These are phyloP conservation scores for Pisolithus microcarpus DNA, from an alignment of 768 basidiomycete genomes.

Conservation along the genomic window DNA sequence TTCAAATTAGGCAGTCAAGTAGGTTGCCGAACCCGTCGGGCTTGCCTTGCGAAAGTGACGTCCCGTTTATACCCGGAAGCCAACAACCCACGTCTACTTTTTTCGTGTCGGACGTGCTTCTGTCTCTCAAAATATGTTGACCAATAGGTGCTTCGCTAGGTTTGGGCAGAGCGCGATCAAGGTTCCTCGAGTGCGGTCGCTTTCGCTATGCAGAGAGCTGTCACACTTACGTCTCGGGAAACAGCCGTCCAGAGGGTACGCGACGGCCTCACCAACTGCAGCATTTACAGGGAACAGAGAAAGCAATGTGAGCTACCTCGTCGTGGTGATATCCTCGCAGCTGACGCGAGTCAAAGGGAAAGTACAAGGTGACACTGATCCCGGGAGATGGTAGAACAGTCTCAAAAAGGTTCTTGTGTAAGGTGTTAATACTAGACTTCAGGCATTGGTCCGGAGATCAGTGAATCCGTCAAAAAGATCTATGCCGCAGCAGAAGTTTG, in stretches of 20 bases:
- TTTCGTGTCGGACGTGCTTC: conserved; percentile 14
- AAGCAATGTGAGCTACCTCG: conserved; percentile 57
- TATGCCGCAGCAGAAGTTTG: conserved; percentile 78
- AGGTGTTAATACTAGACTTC: conserved; percentile 10
- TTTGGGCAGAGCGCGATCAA: conserved; percentile 47
- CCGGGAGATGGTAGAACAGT: conserved; percentile 78
- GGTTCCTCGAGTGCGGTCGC: conserved; percentile 39
- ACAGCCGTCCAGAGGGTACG: conserved; percentile 56
- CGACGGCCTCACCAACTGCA: conserved; percentile 72
- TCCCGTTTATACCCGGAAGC: conserved; percentile 19
- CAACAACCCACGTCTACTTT: conserved; percentile 6
- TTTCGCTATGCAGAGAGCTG: neutral
- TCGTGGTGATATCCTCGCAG: neutral
- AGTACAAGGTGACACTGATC: conserved; percentile 93
- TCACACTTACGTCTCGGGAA: conserved; percentile 12
- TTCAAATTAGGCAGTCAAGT: neutral
- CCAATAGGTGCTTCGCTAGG: conserved; percentile 48
- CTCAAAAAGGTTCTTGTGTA: conserved; percentile 16
- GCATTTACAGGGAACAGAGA: conserved; percentile 88
- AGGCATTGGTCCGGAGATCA: conserved; percentile 99
- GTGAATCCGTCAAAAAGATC: conserved; percentile 91
- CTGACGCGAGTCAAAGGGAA: conserved; percentile 52
- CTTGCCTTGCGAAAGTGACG: neutral
- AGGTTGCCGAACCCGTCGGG: neutral
- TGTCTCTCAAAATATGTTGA: conserved; percentile 44